Conservation (phyloP, 2,329 filamentous ascomycete species). For the Calycina marina region DNA sequence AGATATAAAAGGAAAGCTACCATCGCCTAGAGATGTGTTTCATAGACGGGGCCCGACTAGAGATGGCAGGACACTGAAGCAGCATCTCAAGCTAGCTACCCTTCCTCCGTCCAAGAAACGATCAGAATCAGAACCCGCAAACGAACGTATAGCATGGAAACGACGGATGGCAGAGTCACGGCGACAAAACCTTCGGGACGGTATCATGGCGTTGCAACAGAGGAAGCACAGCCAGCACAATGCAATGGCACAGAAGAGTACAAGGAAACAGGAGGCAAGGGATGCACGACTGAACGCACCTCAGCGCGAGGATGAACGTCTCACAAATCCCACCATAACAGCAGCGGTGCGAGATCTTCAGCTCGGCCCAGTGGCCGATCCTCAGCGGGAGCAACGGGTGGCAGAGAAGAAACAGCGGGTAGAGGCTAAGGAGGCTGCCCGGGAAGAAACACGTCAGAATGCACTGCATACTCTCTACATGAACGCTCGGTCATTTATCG, state of each 20-base stretch:
- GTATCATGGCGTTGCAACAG: constrained; percentile 52
- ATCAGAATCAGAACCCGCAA: constrained; percentile 10
- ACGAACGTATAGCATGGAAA: constrained; percentile 42
- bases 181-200: constrained; percentile 55
- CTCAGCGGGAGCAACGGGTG: constrained; percentile 39
- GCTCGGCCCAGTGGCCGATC: constrained; percentile 43
- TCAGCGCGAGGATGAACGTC: constrained; percentile 59
- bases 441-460: constrained; percentile 47
- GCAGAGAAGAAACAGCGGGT: constrained; percentile 30
- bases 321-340: constrained; percentile 56
- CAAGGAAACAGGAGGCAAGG: constrained; percentile 32
- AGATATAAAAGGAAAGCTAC: constrained; percentile 61
- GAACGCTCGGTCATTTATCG: constrained; percentile 76
- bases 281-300: constrained; percentile 40
- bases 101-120: constrained; percentile 30
- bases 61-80: constrained; percentile 28
- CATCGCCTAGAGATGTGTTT: constrained; percentile 73
- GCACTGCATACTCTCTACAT: constrained; percentile 80
- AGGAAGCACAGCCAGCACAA: constrained; percentile 40
- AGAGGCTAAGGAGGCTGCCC: constrained; percentile 30
- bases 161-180: constrained; percentile 56
- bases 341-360: constrained; percentile 32
- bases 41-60: constrained; percentile 43
- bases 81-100: constrained; percentile 47
- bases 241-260: constrained; percentile 26